phyloP scores from a whole-genome alignment of 331 rosid genomes.

The Rosa hybrid region DNA sequence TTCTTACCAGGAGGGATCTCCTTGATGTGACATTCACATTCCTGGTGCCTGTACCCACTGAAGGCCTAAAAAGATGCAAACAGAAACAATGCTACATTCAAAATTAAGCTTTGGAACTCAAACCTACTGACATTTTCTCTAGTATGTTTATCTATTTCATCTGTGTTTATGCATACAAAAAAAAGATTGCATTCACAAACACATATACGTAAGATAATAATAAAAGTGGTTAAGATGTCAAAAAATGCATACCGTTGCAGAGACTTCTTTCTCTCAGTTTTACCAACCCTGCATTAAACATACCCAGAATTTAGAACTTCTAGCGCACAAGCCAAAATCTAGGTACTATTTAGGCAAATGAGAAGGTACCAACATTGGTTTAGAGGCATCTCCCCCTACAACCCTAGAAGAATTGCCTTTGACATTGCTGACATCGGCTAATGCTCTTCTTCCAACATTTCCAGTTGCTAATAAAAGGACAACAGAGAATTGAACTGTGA shows the following conservation, averaged over 20 bases:
- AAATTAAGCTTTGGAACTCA: neutral
- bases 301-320: neutral
- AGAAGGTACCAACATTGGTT: constrained; percentile 53
- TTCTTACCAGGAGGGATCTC: constrained; percentile 60
- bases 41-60: constrained; percentile 45
- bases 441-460: constrained; percentile 54
- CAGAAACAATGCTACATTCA: constrained; percentile 19
- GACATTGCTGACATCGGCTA: constrained; percentile 77
- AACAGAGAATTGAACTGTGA: constrained; percentile 4
- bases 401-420: constrained; percentile 41
- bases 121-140: neutral
- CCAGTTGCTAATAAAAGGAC: constrained; percentile 37
- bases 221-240: neutral
- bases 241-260: constrained; percentile 26
- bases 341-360: constrained; percentile 13
- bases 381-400: constrained; percentile 37
- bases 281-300: constrained; percentile 26
- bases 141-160: neutral
- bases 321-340: neutral
- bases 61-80: constrained; percentile 44
- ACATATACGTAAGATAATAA: neutral
- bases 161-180: neutral
- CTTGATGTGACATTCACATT: constrained; percentile 38
- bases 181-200: neutral
- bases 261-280: constrained; percentile 14